Conservation (phyloP, 1,284 basidiomycete genomes). For the Malassezia sp. region DNA sequence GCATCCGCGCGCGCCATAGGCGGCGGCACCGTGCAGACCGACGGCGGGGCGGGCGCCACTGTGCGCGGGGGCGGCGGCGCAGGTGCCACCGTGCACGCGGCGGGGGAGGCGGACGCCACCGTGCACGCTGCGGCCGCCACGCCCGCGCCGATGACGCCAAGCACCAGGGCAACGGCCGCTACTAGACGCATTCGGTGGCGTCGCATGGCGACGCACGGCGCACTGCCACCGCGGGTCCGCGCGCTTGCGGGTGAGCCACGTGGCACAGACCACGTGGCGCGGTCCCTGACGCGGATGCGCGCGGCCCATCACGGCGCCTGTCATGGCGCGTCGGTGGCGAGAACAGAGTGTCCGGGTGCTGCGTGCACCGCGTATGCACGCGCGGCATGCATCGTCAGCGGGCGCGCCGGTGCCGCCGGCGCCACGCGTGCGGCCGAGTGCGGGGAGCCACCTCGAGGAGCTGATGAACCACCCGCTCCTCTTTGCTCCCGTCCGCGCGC, state of each 20-base stretch:
- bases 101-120: too few species aligned
- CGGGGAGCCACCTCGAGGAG: conserved; percentile 5
- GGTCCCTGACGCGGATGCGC: neutral
- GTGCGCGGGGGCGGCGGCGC: too few species aligned
- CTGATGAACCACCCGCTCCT: conserved; percentile 11
- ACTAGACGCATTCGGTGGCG: too few species aligned
- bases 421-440: neutral
- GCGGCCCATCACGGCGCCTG: neutral
- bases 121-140: too few species aligned
- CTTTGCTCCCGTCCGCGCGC: conserved; percentile 43
- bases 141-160: too few species aligned
- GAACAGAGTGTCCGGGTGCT: neutral
- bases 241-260: too few species aligned
- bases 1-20: conserved; percentile 13
- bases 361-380: neutral
- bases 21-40: neutral
- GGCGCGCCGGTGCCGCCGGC: neutral
- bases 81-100: too few species aligned
- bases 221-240: too few species aligned
- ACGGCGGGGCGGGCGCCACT: too few species aligned
- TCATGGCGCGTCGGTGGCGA: neutral
- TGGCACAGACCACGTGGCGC: neutral
- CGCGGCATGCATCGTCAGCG: neutral
- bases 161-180: too few species aligned
- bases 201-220: too few species aligned